Evolutionary conservation across 73 alveolate species (phyloP).

Genomic region (Paramecium bursaria): DNA sequence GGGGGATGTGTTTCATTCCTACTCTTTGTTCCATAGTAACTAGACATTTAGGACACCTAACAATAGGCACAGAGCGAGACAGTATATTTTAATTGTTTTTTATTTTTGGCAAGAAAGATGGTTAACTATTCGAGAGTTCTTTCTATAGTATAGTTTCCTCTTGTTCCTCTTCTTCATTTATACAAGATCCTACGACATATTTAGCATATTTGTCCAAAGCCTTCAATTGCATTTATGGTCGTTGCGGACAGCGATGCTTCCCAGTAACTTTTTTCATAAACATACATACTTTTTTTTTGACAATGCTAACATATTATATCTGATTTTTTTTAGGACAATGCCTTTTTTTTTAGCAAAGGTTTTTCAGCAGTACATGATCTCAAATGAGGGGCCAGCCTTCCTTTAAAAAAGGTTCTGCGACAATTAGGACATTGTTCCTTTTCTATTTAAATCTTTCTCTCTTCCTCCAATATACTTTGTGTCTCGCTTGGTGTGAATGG

Average conservation of each 20-base stretch:
- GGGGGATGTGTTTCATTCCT: constrained; percentile 18
- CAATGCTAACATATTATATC: constrained; percentile 12
- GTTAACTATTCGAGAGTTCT: constrained; percentile 30
- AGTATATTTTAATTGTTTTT: constrained; percentile 8
- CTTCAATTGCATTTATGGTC: background rate
- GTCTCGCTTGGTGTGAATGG: constrained; percentile 44
- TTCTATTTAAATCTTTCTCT: background rate
- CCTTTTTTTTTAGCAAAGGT: constrained; percentile 41
- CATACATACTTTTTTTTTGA: too few species aligned
- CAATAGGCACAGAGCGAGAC: constrained; percentile 49
- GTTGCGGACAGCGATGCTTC: background rate
- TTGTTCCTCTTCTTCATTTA: constrained; percentile 55
- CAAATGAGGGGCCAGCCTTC: constrained; percentile 10
- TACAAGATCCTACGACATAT: constrained; percentile 32
- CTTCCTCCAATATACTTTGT: too few species aligned
- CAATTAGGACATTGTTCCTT: constrained; percentile 47
- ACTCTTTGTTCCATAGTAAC: constrained; percentile 30
- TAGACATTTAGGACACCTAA: constrained; percentile 24
- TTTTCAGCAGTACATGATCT: constrained; percentile 46
- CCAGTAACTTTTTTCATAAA: too few species aligned
- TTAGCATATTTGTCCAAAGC: constrained; percentile 34
- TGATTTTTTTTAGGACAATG: background rate
- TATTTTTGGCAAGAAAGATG: constrained; percentile 32
- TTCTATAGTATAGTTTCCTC: constrained; percentile 17
- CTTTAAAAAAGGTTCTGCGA: constrained; percentile 13